These are phyloP conservation scores for Ceratobasidium sp. DNA, from an alignment of 1,284 basidiomycete species.

Conservation along the genomic window DNA sequence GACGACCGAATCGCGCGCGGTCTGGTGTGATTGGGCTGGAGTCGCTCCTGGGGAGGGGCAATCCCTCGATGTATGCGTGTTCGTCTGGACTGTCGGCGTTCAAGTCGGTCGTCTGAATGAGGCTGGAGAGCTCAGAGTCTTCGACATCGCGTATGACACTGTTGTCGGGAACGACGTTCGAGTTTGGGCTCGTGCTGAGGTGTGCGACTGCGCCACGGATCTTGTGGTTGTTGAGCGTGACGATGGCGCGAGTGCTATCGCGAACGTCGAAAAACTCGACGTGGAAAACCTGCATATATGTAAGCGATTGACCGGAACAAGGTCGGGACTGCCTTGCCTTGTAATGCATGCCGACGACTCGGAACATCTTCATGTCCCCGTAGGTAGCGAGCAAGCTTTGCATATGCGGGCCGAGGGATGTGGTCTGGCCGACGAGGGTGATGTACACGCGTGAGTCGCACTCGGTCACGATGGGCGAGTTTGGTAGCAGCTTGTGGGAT, in stretches of 20 bases:
- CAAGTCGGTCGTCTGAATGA: slow-evolving; percentile 1
- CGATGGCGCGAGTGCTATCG: slow-evolving; percentile 30
- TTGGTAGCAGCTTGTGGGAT: slow-evolving; percentile 1
- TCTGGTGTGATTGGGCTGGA: neutral
- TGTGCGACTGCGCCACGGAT: slow-evolving; percentile 34
- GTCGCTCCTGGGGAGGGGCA: neutral
- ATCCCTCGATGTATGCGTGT: neutral
- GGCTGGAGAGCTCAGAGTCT: slow-evolving; percentile 2
- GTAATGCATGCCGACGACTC: slow-evolving; percentile 33
- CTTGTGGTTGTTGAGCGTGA: slow-evolving; percentile 28
- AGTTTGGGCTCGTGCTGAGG: slow-evolving; percentile 25
- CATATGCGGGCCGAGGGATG: slow-evolving; percentile 27
- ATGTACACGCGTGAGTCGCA: slow-evolving; percentile 38
- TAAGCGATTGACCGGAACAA: neutral
- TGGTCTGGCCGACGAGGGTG: slow-evolving; percentile 29
- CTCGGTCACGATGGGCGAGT: slow-evolving; percentile 14
- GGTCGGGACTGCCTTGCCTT: slow-evolving; percentile 14
- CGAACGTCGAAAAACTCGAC: slow-evolving; percentile 41
- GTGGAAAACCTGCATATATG: slow-evolving; percentile 34
- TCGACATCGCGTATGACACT: neutral
- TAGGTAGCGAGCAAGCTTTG: slow-evolving; percentile 21
- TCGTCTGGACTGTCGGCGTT: neutral
- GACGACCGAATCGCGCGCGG: slow-evolving; percentile 22
- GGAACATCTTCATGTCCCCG: slow-evolving; percentile 38
- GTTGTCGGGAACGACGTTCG: slow-evolving; percentile 23